Evolutionary conservation across 78 protist species (phyloP).

Genomic region (Salpingoeca rosetta): DNA sequence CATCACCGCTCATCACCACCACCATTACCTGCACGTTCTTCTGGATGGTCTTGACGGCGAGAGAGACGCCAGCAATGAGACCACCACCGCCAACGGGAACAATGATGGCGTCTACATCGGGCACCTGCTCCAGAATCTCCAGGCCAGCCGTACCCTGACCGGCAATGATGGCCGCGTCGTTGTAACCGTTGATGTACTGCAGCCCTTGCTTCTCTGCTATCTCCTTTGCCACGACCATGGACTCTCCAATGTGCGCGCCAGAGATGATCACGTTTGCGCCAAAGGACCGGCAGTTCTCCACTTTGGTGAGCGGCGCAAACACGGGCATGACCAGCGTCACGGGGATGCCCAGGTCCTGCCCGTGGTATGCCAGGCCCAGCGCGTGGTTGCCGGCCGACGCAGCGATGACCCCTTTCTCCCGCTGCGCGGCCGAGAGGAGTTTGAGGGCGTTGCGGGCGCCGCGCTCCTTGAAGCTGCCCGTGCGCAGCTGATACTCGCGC

Average conservation of each 20-base stretch:
- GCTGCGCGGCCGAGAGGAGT: constrained; percentile 14
- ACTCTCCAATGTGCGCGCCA: constrained; percentile 55
- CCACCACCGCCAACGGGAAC: constrained; percentile 75
- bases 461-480: constrained; percentile 50
- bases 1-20: too few relatives aligned
- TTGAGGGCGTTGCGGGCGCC: constrained; percentile 60
- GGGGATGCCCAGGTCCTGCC: constrained; percentile 35
- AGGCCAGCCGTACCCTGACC: constrained; percentile 67
- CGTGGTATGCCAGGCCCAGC: constrained; percentile 64
- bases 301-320: constrained; percentile 13
- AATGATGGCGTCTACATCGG: constrained; percentile 54
- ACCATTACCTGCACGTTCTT: constrained; percentile 16
- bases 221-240: constrained; percentile 6
- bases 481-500: background rate
- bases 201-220: background rate
- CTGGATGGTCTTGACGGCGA: constrained; percentile 44
- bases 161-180: constrained; percentile 48
- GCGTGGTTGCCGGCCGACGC: constrained; percentile 77
- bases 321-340: constrained; percentile 64
- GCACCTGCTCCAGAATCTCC: constrained; percentile 56
- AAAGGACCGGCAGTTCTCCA: constrained; percentile 3
- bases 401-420: constrained; percentile 50
- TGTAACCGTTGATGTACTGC: constrained; percentile 54
- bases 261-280: constrained; percentile 48
- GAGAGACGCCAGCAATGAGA: constrained; percentile 61